Evolutionary conservation across 2,329 filamentous ascomycete species (phyloP), one percentile per base, ranked within the genome.

Genomic region (Albifimbria verrucaria): DNA sequence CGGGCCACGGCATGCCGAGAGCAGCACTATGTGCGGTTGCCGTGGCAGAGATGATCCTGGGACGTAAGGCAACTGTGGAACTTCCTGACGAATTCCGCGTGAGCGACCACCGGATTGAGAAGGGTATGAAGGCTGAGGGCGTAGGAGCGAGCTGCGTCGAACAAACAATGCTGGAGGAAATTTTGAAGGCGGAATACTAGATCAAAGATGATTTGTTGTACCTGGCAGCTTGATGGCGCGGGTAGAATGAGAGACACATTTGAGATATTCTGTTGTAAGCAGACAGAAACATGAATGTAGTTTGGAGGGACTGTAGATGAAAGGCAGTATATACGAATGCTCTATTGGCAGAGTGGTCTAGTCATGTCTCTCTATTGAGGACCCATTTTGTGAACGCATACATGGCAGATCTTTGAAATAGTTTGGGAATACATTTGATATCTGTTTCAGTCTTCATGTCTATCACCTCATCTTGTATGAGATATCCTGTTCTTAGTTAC

Each of bases 1-100:
- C 86, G 5, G 87, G 85, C 0, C 89, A 92, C 67, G 89, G 89
- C 0, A 91, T 92, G 88, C 87, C 88, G 20, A 85, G 86, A 60
- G 83, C 87, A 17, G 85, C 85, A 56, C 71, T 90, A 41, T 85
- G 81, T 59, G 89, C 80, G 2, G 81, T 84, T 54, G 83, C 83
- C 1, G 80, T 83, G 12, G 86, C 82, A 10, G 71, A 80, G 46
- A 79, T 87, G 75, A 81, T 89, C 50, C 60, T 78, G 52, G 73
- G 73, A 1, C 66, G 66, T 21, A 62, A 62, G n/a, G 59, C 62
- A 12, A 67, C 64, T 0, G 70, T 77, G 44, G 70, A 74, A 23
- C 51, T 82, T 28, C 80, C 80, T 4, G 53, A 52, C 11, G 72
- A 75, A 57, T 82, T 72, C 58, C 53, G 66, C 28, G 59, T 73